phyloP scores from a whole-genome alignment of 1,284 basidiomycete genomes.

The Megacollybia platyphylla region DNA sequence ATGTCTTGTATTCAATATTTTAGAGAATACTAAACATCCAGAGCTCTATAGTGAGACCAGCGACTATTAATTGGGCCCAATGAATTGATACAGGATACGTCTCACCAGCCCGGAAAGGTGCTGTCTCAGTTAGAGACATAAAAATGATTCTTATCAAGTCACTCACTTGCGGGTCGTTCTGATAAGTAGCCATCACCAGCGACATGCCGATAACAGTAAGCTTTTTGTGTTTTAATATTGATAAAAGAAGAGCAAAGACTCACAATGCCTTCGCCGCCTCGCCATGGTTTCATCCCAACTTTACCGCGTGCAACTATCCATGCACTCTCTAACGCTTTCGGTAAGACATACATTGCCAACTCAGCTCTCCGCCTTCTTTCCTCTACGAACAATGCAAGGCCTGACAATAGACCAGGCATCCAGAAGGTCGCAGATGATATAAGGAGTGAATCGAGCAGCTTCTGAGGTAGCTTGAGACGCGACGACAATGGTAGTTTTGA shows the following conservation, averaged over 20 bases:
- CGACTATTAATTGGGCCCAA: constrained; percentile 61
- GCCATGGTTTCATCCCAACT: constrained; percentile 64
- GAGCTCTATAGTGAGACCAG: background rate
- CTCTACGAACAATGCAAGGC: constrained; percentile 77
- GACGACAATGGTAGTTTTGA: constrained; percentile 21
- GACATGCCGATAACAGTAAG: constrained; percentile 71
- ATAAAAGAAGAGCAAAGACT: constrained; percentile 14
- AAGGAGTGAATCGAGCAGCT: constrained; percentile 42
- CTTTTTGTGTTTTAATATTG: constrained; percentile 11
- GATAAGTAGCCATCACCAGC: constrained; percentile 72
- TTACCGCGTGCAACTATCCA: constrained; percentile 75
- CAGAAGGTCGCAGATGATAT: constrained; percentile 64
- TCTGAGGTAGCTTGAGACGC: constrained; percentile 29
- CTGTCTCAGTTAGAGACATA: constrained; percentile 24
- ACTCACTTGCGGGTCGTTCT: background rate
- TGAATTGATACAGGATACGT: constrained; percentile 83
- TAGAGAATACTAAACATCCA: background rate
- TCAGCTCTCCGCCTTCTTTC: constrained; percentile 74
- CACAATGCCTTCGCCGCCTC: constrained; percentile 56
- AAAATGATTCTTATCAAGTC: constrained; percentile 2
- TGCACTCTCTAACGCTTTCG: constrained; percentile 80
- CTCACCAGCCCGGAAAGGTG: constrained; percentile 82
- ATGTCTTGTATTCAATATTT: background rate
- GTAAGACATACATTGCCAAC: constrained; percentile 90
- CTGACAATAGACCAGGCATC: constrained; percentile 67